Conservation (phyloP, 805 yeast genomes). For the Wickerhamiella brachini region DNA sequence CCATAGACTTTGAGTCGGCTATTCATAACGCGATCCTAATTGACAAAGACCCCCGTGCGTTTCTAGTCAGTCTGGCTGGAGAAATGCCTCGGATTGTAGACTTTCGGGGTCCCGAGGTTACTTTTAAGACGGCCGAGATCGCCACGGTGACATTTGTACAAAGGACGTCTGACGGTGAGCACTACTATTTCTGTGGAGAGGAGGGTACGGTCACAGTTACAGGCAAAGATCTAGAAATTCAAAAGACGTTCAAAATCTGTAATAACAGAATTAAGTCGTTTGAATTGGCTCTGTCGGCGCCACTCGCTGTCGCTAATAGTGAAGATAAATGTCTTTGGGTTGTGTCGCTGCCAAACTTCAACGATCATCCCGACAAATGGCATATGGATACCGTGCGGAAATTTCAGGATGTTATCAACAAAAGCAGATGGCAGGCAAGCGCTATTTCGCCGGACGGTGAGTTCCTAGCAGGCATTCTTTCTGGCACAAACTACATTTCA, state of each 20-base stretch:
- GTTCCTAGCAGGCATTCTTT: conserved; percentile 73
- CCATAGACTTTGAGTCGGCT: conserved; percentile 48
- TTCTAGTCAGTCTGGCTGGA: conserved; percentile 51
- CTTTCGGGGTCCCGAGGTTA: conserved; percentile 7
- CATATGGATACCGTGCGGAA: conserved; percentile 60
- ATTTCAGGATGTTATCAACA: conserved; percentile 82
- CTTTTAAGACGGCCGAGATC: neutral
- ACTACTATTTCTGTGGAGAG: conserved; percentile 2
- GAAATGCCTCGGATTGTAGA: conserved; percentile 38
- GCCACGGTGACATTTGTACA: neutral
- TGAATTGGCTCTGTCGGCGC: neutral
- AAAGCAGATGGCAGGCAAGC: conserved; percentile 78
- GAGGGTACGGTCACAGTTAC: neutral
- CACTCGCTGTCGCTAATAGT: conserved; percentile 19
- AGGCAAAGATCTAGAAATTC: conserved; percentile 12
- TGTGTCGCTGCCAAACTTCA: conserved; percentile 18
- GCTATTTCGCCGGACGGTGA: conserved; percentile 63
- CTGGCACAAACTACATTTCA: conserved; percentile 82
- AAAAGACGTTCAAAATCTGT: conserved; percentile 10
- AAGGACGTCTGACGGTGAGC: neutral
- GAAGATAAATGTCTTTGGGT: conserved; percentile 24
- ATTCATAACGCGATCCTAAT: conserved; percentile 55
- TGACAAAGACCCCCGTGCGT: conserved; percentile 33
- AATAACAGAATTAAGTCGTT: conserved; percentile 23
- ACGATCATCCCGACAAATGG: conserved; percentile 21